Percentiles rank a stretch among this genome's conserved stretches.
Conservation (phyloP, 805 yeast genomes). For the Cyberlindnera petersonii region DNA sequence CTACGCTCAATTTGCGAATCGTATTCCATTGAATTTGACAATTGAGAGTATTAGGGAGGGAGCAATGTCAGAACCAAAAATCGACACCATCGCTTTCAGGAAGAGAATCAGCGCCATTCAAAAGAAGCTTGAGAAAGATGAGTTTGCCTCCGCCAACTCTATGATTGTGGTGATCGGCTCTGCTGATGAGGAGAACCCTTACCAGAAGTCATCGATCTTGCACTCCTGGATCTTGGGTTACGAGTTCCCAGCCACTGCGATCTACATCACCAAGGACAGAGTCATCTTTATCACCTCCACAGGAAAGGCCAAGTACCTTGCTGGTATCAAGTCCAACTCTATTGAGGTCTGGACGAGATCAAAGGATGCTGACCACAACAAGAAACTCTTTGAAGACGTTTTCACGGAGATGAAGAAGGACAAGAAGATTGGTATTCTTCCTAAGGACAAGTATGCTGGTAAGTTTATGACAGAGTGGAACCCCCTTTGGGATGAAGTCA, state of each 20-base stretch:
- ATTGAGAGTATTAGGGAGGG: not conserved
- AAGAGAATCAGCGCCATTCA: constrained; percentile 46
- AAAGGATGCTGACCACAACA: constrained; percentile 77
- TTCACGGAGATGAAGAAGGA: constrained; percentile 39
- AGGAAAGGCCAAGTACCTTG: constrained; percentile 79
- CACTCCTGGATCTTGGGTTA: constrained; percentile 93
- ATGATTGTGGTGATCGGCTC: constrained; percentile 76
- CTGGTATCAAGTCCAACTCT: constrained; percentile 46
- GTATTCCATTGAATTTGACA: not conserved
- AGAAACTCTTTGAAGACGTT: constrained; percentile 57
- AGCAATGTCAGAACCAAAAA: constrained; percentile 54
- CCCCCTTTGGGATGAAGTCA: constrained; percentile 35
- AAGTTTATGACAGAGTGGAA: constrained; percentile 83
- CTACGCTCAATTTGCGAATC: too few relatives aligned
- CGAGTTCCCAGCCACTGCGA: constrained; percentile 89
- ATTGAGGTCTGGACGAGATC: constrained; percentile 67
- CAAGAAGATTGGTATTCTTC: constrained; percentile 58
- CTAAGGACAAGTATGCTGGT: constrained; percentile 77
- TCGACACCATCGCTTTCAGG: constrained; percentile 50
- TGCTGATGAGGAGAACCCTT: constrained; percentile 82
- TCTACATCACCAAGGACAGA: constrained; percentile 58
- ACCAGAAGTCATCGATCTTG: constrained; percentile 78
- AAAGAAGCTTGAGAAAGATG: constrained; percentile 24
- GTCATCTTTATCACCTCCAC: constrained; percentile 70
- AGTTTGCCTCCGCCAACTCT: constrained; percentile 43